Evolutionary conservation across 1,284 basidiomycete species (phyloP).

Genomic region (Tilletia horrida): DNA sequence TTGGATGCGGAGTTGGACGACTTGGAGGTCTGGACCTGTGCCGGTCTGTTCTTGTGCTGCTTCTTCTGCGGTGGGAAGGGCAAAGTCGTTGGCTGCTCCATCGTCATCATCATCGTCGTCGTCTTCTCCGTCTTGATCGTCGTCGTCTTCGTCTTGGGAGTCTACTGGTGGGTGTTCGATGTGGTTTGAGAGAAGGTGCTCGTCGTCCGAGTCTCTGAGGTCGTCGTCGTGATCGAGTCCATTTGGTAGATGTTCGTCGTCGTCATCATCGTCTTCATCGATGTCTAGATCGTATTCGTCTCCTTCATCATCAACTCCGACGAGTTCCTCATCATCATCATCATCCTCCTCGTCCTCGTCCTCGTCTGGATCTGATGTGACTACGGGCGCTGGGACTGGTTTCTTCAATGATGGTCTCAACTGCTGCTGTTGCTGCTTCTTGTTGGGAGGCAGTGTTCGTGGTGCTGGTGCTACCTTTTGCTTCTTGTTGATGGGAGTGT

Average conservation of each 20-base stretch:
- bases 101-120: constrained; percentile 34
- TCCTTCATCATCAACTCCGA: no score
- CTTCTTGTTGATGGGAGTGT: constrained; percentile 55
- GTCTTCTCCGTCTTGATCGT: constrained; percentile 20
- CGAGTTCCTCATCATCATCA: constrained; percentile 46
- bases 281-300: constrained; percentile 57
- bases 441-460: constrained; percentile 34
- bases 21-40: constrained; percentile 64
- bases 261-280: constrained; percentile 27
- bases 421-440: constrained; percentile 36
- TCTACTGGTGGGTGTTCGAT: constrained; percentile 18
- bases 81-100: constrained; percentile 63
- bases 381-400: constrained; percentile 19
- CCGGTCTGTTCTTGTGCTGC: constrained; percentile 61
- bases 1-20: constrained; percentile 82
- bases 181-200: constrained; percentile 17
- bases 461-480: constrained; percentile 52
- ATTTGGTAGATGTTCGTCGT: constrained; percentile 24
- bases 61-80: constrained; percentile 76
- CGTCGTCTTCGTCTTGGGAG: constrained; percentile 22
- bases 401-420: no score
- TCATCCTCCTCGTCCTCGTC: no score
- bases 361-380: no score
- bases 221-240: constrained; percentile 23
- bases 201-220: constrained; percentile 35